A percentile compares a stretch with the other conserved stretches of the same genome.
phyloP scores from a whole-genome alignment of 257 asterid genomes.

The Anisodus tanguticus region DNA sequence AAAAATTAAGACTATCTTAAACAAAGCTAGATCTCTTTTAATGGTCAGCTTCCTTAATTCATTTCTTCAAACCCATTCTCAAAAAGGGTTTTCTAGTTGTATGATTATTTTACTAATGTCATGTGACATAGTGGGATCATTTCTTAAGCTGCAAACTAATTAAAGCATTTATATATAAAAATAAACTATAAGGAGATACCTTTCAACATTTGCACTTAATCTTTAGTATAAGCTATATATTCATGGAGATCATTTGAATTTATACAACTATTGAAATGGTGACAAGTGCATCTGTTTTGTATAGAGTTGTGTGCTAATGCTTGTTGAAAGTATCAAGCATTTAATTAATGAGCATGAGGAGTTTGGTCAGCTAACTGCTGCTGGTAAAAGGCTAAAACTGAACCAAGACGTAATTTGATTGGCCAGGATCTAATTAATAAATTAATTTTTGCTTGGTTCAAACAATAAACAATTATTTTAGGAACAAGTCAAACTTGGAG shows the following conservation, averaged over 20 bases:
- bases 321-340: conserved; percentile 10
- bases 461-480: not conserved
- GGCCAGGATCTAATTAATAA: not conserved
- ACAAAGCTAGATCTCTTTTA: conserved; percentile 7
- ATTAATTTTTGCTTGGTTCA: not conserved
- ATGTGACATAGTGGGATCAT: conserved; percentile 37
- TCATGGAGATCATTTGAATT: conserved; percentile 2
- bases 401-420: not conserved
- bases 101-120: conserved; percentile 30
- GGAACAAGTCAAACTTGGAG: conserved; percentile 22
- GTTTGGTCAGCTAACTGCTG: not conserved
- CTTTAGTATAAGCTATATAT: not conserved
- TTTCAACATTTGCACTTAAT: conserved; percentile 9
- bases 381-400: not conserved
- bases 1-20: conserved; percentile 5
- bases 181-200: not conserved
- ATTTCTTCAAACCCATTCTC: not conserved
- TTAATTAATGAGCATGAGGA: not conserved
- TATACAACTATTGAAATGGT: not conserved
- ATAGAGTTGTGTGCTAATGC: conserved; percentile 24
- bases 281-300: conserved; percentile 5
- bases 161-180: not conserved
- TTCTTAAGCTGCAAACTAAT: conserved; percentile 28
- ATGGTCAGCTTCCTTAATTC: not conserved
- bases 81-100: not conserved